Evolutionary conservation across 345 rosid species (phyloP).

Genomic region (Gossypium herbaceum): DNA sequence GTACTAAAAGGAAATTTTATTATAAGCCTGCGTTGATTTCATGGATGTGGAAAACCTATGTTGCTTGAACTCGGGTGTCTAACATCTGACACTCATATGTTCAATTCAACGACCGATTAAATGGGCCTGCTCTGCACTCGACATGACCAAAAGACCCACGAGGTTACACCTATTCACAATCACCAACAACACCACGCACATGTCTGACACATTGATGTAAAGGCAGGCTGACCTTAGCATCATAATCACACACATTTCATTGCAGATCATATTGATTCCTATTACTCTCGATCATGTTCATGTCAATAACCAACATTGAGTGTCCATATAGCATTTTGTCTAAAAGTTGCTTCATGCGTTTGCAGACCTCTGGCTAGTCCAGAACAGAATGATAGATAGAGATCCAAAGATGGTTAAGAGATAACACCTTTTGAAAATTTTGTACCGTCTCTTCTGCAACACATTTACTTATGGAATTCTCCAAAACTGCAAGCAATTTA

Average conservation of each 20-base stretch:
- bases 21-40: background rate
- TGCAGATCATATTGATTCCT: background rate
- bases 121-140: background rate
- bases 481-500: slow-evolving; percentile 60
- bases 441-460: slow-evolving; percentile 45
- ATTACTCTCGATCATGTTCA: background rate
- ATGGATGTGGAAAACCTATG: background rate
- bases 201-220: background rate
- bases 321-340: background rate
- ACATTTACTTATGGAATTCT: slow-evolving; percentile 52
- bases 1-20: background rate
- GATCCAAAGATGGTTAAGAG: background rate
- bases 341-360: background rate
- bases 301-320: background rate
- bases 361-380: background rate
- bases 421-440: slow-evolving; percentile 52
- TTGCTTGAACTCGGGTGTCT: background rate
- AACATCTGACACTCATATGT: too few relatives aligned
- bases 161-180: background rate
- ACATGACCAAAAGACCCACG: background rate
- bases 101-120: background rate
- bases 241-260: background rate
- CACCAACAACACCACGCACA: background rate
- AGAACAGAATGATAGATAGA: background rate
- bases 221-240: background rate